phyloP scores from a whole-genome alignment of 2,329 filamentous ascomycete genomes.

The Colletotrichum sp. region DNA sequence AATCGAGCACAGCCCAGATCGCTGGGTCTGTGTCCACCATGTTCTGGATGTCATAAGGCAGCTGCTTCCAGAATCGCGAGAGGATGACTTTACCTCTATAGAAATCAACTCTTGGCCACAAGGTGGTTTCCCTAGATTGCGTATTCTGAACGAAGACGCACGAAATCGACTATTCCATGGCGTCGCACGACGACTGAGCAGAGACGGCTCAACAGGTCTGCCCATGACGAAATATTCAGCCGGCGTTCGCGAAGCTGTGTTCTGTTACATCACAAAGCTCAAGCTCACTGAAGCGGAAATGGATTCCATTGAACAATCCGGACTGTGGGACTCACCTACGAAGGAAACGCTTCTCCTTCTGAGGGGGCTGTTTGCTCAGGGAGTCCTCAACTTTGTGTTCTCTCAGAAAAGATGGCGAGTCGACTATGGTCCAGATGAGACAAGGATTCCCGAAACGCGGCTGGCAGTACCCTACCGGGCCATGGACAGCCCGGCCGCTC shows the following conservation, averaged over 20 bases:
- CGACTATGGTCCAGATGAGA: constrained; percentile 62
- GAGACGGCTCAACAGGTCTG: constrained; percentile 44
- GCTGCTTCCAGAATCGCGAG: constrained; percentile 32
- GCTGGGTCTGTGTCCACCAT: constrained; percentile 62
- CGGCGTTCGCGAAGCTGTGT: constrained; percentile 33
- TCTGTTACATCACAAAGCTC: constrained; percentile 47
- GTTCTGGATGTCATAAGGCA: constrained; percentile 50
- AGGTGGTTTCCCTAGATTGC: constrained; percentile 51
- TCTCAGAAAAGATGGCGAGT: constrained; percentile 67
- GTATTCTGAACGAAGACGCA: constrained; percentile 47
- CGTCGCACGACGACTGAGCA: constrained; percentile 46
- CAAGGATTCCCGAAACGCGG: constrained; percentile 42
- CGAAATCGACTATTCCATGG: constrained; percentile 29
- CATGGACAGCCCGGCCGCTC: constrained; percentile 60
- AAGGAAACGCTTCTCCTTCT: constrained; percentile 49
- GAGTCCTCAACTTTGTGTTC: constrained; percentile 59
- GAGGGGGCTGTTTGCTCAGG: constrained; percentile 59
- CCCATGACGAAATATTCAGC: constrained; percentile 41
- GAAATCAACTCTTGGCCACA: constrained; percentile 38
- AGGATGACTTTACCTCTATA: constrained; percentile 39
- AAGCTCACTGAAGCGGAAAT: constrained; percentile 35
- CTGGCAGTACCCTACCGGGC: constrained; percentile 65
- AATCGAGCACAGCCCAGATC: constrained; percentile 55
- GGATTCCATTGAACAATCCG: constrained; percentile 33
- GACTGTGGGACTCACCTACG: constrained; percentile 40